Conservation (phyloP, 73 alveolate species). For the Tetrahymena thermophila region DNA sequence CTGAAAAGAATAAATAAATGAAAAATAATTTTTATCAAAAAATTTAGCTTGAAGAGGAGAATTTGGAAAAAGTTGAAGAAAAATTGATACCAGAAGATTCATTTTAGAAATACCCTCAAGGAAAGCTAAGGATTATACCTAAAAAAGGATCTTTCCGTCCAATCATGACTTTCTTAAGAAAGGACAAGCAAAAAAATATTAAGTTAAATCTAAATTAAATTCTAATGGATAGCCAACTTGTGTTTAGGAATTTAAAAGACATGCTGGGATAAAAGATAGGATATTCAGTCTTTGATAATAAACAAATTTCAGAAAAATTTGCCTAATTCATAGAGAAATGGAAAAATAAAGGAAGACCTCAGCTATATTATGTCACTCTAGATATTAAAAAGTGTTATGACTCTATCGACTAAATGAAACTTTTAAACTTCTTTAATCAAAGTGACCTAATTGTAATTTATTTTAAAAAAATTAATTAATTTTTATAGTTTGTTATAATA, state of each 20-base stretch:
- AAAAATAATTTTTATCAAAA: neutral
- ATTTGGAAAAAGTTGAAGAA: neutral
- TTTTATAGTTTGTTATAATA: neutral
- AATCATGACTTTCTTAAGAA: constrained; percentile 70
- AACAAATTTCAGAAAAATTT: constrained; percentile 57
- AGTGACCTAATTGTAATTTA: constrained; percentile 44
- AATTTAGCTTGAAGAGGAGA: neutral
- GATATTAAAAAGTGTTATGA: constrained; percentile 84
- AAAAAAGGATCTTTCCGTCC: constrained; percentile 77
- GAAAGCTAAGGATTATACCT: constrained; percentile 70
- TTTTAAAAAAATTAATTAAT: neutral
- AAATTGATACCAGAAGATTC: neutral
- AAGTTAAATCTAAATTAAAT: constrained; percentile 23
- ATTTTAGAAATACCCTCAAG: constrained; percentile 39
- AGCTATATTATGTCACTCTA: constrained; percentile 59
- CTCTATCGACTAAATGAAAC: constrained; percentile 45
- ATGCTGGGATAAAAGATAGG: constrained; percentile 34
- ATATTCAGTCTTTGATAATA: constrained; percentile 70
- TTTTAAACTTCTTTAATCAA: constrained; percentile 46
- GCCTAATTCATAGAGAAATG: constrained; percentile 60
- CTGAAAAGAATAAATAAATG: too few species aligned
- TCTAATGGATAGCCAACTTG: constrained; percentile 37
- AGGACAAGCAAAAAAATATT: constrained; percentile 7
- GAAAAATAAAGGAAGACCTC: constrained; percentile 49
- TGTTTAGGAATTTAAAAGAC: constrained; percentile 47